Evolutionary conservation across 179 eudicot genomes (phyloP), one percentile per base, ranked within the genome.

Genomic region (Beta macrorhiza): DNA sequence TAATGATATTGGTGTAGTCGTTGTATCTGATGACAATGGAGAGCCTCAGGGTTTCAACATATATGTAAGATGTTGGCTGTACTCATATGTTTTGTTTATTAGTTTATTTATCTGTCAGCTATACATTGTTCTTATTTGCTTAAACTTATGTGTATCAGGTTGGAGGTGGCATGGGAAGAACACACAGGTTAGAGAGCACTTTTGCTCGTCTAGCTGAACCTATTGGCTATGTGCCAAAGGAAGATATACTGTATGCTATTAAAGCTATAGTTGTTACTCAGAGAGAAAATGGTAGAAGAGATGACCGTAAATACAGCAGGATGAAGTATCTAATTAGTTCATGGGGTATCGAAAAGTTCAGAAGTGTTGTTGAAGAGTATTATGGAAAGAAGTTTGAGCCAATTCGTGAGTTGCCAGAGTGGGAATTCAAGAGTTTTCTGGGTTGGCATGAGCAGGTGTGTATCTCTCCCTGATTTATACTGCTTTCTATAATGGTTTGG

Each of bases 101-200:
- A 37, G 42, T 67, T 51, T 14, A 8, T 65, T 77, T 44, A 11
- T 25, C 52, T 76, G 5, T 74, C n/a, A 37, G 19, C 73, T 53
- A 44, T 65, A 29, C 44, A 11, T 53, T 52, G 44, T 75, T 37
- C 47, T 22, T 12, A 74, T 75, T 64, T 76, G 4, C 55, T 71
- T 53, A 19, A 65, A 72, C 15, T 78, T 83, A 51, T 78, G 58
- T 79, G 85, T 79, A 84, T 81, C 85, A 96, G 99, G 98, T 96
- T 82, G 99, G 99, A 79, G 99, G 99, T 85, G 99, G 99, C 83
- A 94, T 96, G 99, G 99, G 99, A 82, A 92, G 99, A 88, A 91
- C 98, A 22, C 99, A 92, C 81, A 92, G 99, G 83, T 16, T 84
- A 67, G 99, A 96, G 85, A 83, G 92, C 76, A 96, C 99, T 17